These are phyloP conservation scores for Smallanthus sonchifolius DNA, from an alignment of 129 eudicot genomes.

Conservation along the genomic window DNA sequence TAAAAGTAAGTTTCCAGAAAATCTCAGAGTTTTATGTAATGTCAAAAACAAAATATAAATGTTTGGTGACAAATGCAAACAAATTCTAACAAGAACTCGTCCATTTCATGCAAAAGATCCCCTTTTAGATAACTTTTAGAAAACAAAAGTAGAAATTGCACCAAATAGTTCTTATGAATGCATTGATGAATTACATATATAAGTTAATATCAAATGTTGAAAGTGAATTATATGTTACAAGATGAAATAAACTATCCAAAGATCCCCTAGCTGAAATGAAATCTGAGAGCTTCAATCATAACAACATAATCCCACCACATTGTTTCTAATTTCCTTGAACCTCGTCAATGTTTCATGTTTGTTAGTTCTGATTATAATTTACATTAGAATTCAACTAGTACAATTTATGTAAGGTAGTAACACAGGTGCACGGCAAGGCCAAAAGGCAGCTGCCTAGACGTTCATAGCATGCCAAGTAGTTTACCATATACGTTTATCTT, in stretches of 20 bases:
- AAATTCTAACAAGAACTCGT: neutral
- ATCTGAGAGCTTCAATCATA: neutral
- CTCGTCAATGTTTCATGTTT: neutral
- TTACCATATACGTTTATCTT: neutral
- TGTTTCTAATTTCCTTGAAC: neutral
- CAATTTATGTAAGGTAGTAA: neutral
- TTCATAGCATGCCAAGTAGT: neutral
- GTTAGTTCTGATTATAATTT: neutral
- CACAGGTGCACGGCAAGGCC: neutral
- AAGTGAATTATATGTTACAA: neutral
- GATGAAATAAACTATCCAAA: constrained; percentile 4
- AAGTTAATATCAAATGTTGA: neutral
- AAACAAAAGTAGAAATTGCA: constrained; percentile 5
- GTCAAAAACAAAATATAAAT: neutral
- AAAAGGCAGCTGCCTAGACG: neutral
- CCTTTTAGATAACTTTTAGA: neutral
- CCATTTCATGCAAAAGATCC: neutral
- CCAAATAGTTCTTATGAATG: constrained; percentile 6
- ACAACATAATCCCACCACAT: neutral
- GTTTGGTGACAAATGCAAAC: constrained; percentile 12
- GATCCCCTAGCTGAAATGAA: neutral
- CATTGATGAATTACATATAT: neutral
- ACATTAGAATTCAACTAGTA: neutral
- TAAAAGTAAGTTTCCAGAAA: neutral
- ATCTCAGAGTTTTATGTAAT: neutral